phyloP scores from a whole-genome alignment of 208 protist genomes.

The Phytomonas francai region DNA sequence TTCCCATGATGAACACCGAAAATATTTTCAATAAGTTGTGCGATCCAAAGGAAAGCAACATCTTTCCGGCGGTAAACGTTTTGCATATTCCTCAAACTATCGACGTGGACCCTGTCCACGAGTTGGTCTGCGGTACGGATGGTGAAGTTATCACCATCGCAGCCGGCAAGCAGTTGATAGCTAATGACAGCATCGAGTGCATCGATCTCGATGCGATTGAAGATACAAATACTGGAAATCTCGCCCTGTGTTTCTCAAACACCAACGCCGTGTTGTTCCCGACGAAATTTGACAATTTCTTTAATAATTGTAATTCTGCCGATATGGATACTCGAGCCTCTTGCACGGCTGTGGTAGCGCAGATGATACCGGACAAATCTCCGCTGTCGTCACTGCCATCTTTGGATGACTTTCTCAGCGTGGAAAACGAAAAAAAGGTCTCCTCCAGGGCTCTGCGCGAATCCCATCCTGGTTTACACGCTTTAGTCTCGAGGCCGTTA shows the following conservation, averaged over 20 bases:
- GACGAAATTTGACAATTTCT: conserved; percentile 48
- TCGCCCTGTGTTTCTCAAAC: conserved; percentile 31
- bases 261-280: conserved; percentile 19
- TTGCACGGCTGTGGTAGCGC: neutral
- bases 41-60: neutral
- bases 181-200: neutral
- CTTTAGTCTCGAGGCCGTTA: neutral
- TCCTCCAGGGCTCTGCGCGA: neutral
- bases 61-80: neutral
- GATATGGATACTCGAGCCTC: neutral
- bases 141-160: neutral
- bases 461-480: neutral
- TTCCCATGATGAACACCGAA: neutral
- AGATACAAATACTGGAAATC: conserved; percentile 28
- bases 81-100: neutral
- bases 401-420: neutral
- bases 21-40: neutral
- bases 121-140: neutral
- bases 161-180: neutral
- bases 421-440: neutral
- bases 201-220: conserved; percentile 1
- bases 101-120: neutral
- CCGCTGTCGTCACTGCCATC: neutral
- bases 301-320: conserved; percentile 11
- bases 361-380: neutral